Percentiles rank a stretch among this genome's conserved stretches.
Conservation (phyloP, 2,329 filamentous ascomycete genomes). For the Talaromyces sp. region DNA sequence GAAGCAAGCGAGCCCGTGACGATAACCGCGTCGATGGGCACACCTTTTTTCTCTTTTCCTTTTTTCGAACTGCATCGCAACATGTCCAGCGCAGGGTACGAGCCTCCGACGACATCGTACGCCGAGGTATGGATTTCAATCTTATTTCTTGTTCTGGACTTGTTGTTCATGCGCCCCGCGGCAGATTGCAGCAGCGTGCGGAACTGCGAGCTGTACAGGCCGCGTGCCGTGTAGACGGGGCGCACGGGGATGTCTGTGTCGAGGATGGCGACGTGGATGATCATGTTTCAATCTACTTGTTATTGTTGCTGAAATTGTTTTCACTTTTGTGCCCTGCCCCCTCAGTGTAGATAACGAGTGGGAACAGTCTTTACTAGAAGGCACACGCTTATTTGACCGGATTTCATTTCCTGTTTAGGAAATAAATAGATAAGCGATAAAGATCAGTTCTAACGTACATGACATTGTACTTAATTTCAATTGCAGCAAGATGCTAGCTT, state of each 20-base stretch:
- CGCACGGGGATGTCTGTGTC: conserved; percentile 32
- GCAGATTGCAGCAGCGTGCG: conserved; percentile 25
- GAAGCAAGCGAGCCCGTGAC: conserved; percentile 27
- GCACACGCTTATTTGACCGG: not conserved
- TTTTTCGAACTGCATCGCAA: conserved; percentile 15
- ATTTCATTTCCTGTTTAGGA: conserved; percentile 8
- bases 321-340: not conserved
- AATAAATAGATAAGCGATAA: not conserved
- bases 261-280: conserved; percentile 29
- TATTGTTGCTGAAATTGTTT: not conserved
- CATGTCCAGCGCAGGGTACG: conserved; percentile 19
- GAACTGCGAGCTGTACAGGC: conserved; percentile 33
- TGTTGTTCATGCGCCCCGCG: conserved; percentile 20
- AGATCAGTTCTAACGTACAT: not conserved
- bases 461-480: conserved; percentile 33
- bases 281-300: not conserved
- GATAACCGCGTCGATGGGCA: conserved; percentile 23
- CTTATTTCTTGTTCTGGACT: not conserved
- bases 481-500: conserved; percentile 15
- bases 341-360: not conserved
- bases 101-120: conserved; percentile 28
- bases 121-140: conserved; percentile 24
- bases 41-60: not conserved
- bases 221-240: conserved; percentile 24
- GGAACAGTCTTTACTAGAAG: not conserved